A percentile compares a stretch with the other conserved stretches of the same genome.
Conservation (phyloP, 2,329 filamentous ascomycete genomes). For the Lasiodiplodia sp. region DNA sequence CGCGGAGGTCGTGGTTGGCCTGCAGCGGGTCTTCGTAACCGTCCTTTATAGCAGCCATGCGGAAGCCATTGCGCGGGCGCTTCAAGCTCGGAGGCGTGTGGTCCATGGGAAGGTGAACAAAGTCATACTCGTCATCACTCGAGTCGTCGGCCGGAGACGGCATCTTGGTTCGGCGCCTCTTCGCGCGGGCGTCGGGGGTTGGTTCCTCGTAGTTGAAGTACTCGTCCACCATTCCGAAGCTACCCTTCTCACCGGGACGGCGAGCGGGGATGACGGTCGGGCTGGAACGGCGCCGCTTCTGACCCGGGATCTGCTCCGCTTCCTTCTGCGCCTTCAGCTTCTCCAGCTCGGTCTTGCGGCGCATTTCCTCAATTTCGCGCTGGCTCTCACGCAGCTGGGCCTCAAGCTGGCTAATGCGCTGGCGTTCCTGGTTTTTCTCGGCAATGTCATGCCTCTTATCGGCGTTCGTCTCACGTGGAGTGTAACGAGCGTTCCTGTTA, state of each 20-base stretch:
- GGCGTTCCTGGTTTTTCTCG: neutral
- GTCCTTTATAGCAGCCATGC: conserved; percentile 8
- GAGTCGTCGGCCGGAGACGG: neutral
- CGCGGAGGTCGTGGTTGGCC: conserved; percentile 7
- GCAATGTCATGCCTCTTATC: conserved; percentile 8
- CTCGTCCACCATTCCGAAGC: conserved; percentile 24
- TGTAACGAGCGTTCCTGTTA: neutral
- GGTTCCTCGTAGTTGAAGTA: conserved; percentile 14
- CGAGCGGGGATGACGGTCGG: conserved; percentile 16
- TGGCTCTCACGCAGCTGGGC: neutral
- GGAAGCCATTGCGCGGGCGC: conserved; percentile 22
- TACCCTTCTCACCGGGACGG: conserved; percentile 22
- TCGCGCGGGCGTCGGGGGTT: neutral
- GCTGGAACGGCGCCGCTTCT: conserved; percentile 13
- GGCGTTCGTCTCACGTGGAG: conserved; percentile 22
- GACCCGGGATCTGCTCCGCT: neutral
- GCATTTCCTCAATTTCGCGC: neutral
- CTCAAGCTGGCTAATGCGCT: neutral
- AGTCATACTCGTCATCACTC: conserved; percentile 12
- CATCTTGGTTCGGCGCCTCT: conserved; percentile 1
- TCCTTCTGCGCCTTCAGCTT: neutral
- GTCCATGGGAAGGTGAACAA: neutral
- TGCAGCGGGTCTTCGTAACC: conserved; percentile 18
- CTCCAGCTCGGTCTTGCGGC: neutral
- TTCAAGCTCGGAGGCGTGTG: conserved; percentile 11